A percentile compares a stretch with the other conserved stretches of the same genome.
Evolutionary conservation across 257 asterid species (phyloP).

Genomic region (Agastache rugosa): DNA sequence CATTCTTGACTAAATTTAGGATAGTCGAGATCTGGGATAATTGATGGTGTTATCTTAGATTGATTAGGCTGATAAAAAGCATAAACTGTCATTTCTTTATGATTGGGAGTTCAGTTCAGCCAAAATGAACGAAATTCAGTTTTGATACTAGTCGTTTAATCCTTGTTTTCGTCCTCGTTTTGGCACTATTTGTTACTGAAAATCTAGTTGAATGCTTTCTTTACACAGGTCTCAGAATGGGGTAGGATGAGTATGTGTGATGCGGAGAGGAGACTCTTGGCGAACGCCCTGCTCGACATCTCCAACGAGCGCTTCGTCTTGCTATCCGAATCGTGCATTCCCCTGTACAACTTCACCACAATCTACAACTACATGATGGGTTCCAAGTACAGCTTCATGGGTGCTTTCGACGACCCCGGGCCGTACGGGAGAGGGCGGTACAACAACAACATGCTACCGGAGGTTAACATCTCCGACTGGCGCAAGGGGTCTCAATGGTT

Average conservation of each 20-base stretch:
- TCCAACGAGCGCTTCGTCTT: conserved; percentile 62
- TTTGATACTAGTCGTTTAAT: background rate
- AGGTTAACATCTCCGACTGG: conserved; percentile 60
- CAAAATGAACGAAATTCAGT: background rate
- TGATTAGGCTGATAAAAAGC: background rate
- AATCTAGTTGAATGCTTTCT: background rate
- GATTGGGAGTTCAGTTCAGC: background rate
- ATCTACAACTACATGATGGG: conserved; percentile 49
- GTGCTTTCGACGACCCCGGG: conserved; percentile 64
- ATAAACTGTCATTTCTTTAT: background rate
- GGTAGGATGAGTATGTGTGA: conserved; percentile 72
- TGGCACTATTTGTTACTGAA: background rate
- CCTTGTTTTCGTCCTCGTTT: background rate
- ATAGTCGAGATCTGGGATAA: background rate
- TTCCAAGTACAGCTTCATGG: conserved; percentile 61
- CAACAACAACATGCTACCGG: conserved; percentile 56
- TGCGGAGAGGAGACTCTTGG: conserved; percentile 66
- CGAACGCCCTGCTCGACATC: conserved; percentile 64
- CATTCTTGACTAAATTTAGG: background rate
- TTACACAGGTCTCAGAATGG: conserved; percentile 64
- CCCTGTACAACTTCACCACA: conserved; percentile 54
- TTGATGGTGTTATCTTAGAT: background rate
- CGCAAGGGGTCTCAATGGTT: conserved; percentile 81
- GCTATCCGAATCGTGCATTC: conserved; percentile 72
- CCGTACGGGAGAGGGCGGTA: conserved; percentile 79